phyloP scores from a whole-genome alignment of 179 eudicot species.

The Silene noctiflora region DNA sequence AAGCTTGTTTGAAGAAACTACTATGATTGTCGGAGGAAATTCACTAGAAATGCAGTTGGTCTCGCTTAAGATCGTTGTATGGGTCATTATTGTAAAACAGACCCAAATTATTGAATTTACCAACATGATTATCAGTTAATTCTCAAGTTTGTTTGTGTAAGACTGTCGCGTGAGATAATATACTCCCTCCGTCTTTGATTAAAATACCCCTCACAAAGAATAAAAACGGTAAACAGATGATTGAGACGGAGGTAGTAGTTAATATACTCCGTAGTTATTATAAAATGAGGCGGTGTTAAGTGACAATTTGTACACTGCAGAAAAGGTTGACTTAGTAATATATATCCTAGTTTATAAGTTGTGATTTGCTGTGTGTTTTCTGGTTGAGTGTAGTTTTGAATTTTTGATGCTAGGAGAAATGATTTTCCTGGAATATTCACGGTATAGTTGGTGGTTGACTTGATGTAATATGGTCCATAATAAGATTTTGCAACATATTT shows the following conservation, averaged over 20 bases:
- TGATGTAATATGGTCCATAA: constrained; percentile 2
- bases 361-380: constrained; percentile 13
- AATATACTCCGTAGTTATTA: too few species aligned
- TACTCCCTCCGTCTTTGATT: too few species aligned
- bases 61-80: not conserved
- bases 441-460: constrained; percentile 6
- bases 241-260: too few species aligned
- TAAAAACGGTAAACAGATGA: too few species aligned
- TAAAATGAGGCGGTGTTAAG: not conserved
- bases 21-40: constrained; percentile 17
- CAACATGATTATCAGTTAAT: not conserved
- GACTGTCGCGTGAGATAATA: too few species aligned
- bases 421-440: constrained; percentile 15
- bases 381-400: constrained; percentile 21
- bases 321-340: constrained; percentile 12
- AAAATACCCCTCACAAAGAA: too few species aligned
- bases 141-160: not conserved
- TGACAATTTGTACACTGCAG: not conserved
- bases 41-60: not conserved
- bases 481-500: constrained; percentile 1
- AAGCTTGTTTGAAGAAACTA: constrained; percentile 19
- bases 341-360: not conserved
- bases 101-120: not conserved
- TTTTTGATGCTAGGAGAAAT: not conserved
- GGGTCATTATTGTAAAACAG: not conserved